Base-by-base conservation (phyloP, 78 protist genomes). In the Tieghemostelium lacteum region DNA sequence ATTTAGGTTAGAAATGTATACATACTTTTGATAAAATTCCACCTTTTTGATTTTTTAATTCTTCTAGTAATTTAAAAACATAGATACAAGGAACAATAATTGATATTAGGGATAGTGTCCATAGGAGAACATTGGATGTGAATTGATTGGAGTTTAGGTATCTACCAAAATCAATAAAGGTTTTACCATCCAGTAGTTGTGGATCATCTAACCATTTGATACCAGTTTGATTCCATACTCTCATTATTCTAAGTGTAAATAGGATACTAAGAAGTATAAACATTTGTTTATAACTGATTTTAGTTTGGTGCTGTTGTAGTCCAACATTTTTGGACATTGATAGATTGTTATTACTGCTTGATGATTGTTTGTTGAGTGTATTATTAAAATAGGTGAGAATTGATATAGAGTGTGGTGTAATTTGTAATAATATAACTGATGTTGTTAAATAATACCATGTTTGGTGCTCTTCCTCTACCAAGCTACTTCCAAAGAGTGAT, bases 401-500 rank as follows among this genome's bases (percentile, higher is more conserved):
- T n/a, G 85, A 45, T 24, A 76, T 40, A 16, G 89, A 66, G 31
- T 74, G 87, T 40, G 78, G 88, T 22, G 73, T 66, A 34, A 83
- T 16, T 69, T 83, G 91, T 19, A 66, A 34, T 33, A 83, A 3
- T 33, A 85, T 73, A 28, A 86, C 75, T 1, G 96, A 80, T 14
- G 93, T 54, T 3, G 92, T 71, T 12, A 75, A 34, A 33, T 33
- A 94, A 63, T 74, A 87, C 88, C 92, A 74, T 14, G 92, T 88
- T 20, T 49, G 37, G 37, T 94, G 96, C 50, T 94, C 96, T 34
- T 94, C 96, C 36, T 94, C 96, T 17, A 94, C 93, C 52, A 88
- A 57, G 24, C 95, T 88, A 58, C 93, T 94, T 19, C 89, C 85
- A 63, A 78, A 77, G 7, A 92, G 26, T 72, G 92, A 73, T 16